A percentile compares a stretch with the other conserved stretches of the same genome.
phyloP scores from a whole-genome alignment of 805 yeast genomes.

The Nakazawaea ambrosiae region DNA sequence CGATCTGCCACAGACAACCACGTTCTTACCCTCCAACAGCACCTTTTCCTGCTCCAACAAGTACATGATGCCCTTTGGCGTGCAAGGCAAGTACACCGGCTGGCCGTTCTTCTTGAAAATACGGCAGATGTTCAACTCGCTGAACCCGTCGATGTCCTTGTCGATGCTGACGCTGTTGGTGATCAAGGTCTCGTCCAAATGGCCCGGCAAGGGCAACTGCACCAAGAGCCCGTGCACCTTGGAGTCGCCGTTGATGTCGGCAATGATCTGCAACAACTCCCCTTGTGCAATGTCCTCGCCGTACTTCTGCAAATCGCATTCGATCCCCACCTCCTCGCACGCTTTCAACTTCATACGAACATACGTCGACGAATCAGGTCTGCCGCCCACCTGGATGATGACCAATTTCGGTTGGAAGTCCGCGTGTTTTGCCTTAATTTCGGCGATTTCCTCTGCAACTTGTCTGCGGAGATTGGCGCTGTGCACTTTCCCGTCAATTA shows the following conservation, averaged over 20 bases:
- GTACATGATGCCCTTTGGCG: slow-evolving; percentile 75
- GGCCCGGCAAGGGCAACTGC: slow-evolving; percentile 72
- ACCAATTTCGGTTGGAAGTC: slow-evolving; percentile 58
- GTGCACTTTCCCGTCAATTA: slow-evolving; percentile 57
- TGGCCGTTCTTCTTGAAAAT: slow-evolving; percentile 65
- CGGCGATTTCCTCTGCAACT: slow-evolving; percentile 36
- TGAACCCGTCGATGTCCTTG: slow-evolving; percentile 83
- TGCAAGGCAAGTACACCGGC: slow-evolving; percentile 72
- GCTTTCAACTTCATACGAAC: slow-evolving; percentile 78
- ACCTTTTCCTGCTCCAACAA: slow-evolving; percentile 53
- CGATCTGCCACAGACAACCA: slow-evolving; percentile 82
- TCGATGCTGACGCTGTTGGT: slow-evolving; percentile 59
- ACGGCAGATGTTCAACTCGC: slow-evolving; percentile 72
- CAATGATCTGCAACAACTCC: slow-evolving; percentile 46
- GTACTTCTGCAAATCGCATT: slow-evolving; percentile 52
- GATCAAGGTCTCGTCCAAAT: slow-evolving; percentile 57
- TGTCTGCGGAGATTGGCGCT: slow-evolving; percentile 39
- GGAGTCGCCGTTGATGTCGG: slow-evolving; percentile 48
- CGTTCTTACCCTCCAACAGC: slow-evolving; percentile 54
- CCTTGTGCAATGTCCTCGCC: slow-evolving; percentile 51
- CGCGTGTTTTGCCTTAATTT: slow-evolving; percentile 36
- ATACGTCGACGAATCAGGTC: slow-evolving; percentile 78
- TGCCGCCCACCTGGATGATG: slow-evolving; percentile 69
- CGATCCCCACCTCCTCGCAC: slow-evolving; percentile 61
- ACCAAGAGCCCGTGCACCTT: slow-evolving; percentile 67